A percentile compares a stretch with the other conserved stretches of the same genome.
These are phyloP conservation scores for Croton laevigatus DNA, from an alignment of 441 rosid genomes.

Conservation along the genomic window DNA sequence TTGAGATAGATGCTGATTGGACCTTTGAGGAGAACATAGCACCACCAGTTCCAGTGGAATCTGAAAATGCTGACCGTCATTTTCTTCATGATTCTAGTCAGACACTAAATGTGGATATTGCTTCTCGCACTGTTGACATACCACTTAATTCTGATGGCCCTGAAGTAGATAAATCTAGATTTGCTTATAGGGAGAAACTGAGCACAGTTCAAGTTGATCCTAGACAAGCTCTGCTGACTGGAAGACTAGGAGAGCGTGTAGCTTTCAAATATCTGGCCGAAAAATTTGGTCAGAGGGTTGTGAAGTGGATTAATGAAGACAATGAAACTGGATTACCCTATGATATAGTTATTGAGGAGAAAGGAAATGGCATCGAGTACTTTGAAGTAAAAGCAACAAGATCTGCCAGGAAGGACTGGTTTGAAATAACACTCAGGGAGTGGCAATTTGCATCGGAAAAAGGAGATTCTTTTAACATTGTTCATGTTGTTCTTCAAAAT, in stretches of 20 bases:
- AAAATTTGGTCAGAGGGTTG: constrained; percentile 38
- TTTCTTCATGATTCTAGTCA: constrained; percentile 14
- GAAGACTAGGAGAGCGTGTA: constrained; percentile 73
- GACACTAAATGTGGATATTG: constrained; percentile 25
- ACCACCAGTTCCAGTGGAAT: constrained; percentile 15
- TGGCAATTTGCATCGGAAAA: constrained; percentile 80
- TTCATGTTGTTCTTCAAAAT: constrained; percentile 60
- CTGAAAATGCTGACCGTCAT: constrained; percentile 21
- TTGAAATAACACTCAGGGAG: constrained; percentile 69
- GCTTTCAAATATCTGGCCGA: constrained; percentile 61
- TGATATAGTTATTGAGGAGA: constrained; percentile 62
- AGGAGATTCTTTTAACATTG: constrained; percentile 65
- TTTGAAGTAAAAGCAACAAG: constrained; percentile 91
- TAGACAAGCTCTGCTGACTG: constrained; percentile 51
- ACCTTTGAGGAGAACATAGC: constrained; percentile 36
- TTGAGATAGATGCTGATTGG: constrained; percentile 33
- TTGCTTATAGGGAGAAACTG: constrained; percentile 56
- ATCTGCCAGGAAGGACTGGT: constrained; percentile 74
- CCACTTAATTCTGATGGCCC: constrained; percentile 25
- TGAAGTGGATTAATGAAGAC: constrained; percentile 75
- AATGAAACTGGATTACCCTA: constrained; percentile 81
- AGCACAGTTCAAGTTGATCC: constrained; percentile 44
- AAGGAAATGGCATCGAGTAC: constrained; percentile 40
- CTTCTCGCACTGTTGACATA: constrained; percentile 27
- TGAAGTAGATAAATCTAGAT: constrained; percentile 31